phyloP scores from a whole-genome alignment of 1,139 yeast genomes.

The Scheffersomyces lignicola region DNA sequence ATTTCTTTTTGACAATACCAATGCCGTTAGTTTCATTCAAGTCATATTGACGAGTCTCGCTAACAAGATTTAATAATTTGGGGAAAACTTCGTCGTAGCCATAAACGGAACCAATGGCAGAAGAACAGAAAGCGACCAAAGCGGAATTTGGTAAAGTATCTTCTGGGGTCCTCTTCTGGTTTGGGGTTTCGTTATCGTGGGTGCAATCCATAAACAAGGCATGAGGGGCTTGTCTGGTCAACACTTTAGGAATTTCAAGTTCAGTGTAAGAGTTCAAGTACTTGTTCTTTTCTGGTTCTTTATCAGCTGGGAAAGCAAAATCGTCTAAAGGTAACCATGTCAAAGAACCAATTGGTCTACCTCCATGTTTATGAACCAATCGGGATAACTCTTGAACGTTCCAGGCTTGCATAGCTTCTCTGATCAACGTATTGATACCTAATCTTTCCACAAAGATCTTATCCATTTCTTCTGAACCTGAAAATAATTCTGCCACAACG shows the following conservation, averaged over 20 bases:
- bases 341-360: constrained; percentile 91
- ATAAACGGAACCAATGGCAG: constrained; percentile 92
- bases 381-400: constrained; percentile 83
- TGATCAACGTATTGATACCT: constrained; percentile 81
- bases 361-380: constrained; percentile 89
- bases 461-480: constrained; percentile 91
- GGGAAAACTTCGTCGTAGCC: constrained; percentile 96
- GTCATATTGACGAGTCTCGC: constrained; percentile 67
- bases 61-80: constrained; percentile 74
- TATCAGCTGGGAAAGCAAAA: constrained; percentile 61
- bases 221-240: constrained; percentile 74
- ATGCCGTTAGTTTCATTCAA: constrained; percentile 63
- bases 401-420: constrained; percentile 99
- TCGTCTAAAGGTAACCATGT: constrained; percentile 74
- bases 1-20: constrained; percentile 61
- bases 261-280: constrained; percentile 48
- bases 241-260: constrained; percentile 62
- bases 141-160: constrained; percentile 96
- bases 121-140: constrained; percentile 85
- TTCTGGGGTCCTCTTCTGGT: constrained; percentile 86
- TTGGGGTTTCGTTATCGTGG: constrained; percentile 90
- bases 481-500: constrained; percentile 90
- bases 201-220: constrained; percentile 98
- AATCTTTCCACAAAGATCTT: constrained; percentile 85
- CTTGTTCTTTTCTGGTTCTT: constrained; percentile 32